A percentile compares a stretch with the other conserved stretches of the same genome.
phyloP scores from a whole-genome alignment of 345 rosid species.

The Mallotus nudiflorus region DNA sequence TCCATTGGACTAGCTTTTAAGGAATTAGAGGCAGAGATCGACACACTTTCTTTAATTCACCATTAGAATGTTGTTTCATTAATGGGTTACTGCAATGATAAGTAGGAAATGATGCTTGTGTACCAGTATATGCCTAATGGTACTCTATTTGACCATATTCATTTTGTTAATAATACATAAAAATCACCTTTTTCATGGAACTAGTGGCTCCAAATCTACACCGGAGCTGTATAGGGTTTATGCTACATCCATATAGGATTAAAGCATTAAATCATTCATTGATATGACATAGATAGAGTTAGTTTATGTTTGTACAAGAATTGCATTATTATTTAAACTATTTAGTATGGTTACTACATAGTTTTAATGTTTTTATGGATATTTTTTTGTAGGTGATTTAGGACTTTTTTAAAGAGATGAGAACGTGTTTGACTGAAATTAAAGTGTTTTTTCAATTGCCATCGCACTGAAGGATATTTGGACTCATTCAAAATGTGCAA shows the following conservation, averaged over 20 bases:
- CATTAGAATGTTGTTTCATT: conserved; percentile 19
- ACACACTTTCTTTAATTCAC: conserved; percentile 3
- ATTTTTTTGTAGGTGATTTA: too few relatives aligned
- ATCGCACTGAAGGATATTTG: too few relatives aligned
- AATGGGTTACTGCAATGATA: conserved; percentile 15
- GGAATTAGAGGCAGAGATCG: conserved; percentile 16
- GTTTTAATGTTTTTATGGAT: too few relatives aligned
- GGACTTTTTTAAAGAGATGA: too few relatives aligned
- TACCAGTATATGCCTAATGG: conserved; percentile 16
- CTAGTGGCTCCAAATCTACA: conserved; percentile 13
- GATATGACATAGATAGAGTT: too few relatives aligned
- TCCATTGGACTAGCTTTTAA: background rate
- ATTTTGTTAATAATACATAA: background rate
- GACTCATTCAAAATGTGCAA: too few relatives aligned
- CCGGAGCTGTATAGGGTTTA: conserved; percentile 17
- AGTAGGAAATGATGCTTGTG: conserved; percentile 15
- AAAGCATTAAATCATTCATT: conserved; percentile 12
- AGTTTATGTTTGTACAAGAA: too few relatives aligned
- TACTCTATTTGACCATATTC: conserved; percentile 14
- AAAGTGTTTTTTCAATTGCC: too few relatives aligned
- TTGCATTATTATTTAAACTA: too few relatives aligned
- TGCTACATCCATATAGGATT: conserved; percentile 19
- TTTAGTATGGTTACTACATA: too few relatives aligned
- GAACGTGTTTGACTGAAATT: too few relatives aligned
- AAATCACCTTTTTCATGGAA: conserved; percentile 16